Evolutionary conservation across 169 alveolate species (phyloP), one percentile per base, ranked within the genome.

Genomic region (Eimeria falciformis): DNA sequence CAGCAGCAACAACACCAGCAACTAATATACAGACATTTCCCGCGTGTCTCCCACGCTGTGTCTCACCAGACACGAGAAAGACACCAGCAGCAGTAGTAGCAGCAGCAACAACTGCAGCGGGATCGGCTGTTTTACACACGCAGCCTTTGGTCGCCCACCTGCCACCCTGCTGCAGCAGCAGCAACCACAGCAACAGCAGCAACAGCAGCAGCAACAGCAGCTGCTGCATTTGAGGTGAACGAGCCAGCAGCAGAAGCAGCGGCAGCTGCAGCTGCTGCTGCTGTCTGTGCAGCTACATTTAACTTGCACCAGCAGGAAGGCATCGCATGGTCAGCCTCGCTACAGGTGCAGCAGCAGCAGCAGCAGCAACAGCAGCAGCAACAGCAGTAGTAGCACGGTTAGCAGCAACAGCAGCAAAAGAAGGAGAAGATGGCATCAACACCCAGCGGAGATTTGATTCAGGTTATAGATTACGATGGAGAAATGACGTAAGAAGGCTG

Each of bases 401-500:
- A 29, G 47, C 68, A 47, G 65, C 84, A 43, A 18, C 66, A 43
- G 62, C 43, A 73, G 40, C 62, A 73, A 5, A 6, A 43, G 40
- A 40, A 27, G 62, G 43, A 11, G 33, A 73, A 73, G 65, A 73
- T 73, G 84, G 55, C 62, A 40, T 43, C 65, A 43, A 25, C 37
- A 12, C 45, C 84, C n/a, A 62, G 40, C 4, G 62, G 84, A 12
- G 84, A 73, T 47, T 62, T 73, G 18, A 27, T 73, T 12, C 84
- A 73, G 62, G 65, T 73, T 62, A 73, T 73, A 21, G 84, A 73
- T 62, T 73, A 73, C 45, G 84, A 73, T 27, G 84, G 84, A 46
- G 84, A 73, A 62, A 73, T 73, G 84, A 73, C 84, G 84, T 73
- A 47, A 73, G 84, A 23, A 56, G 25, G 29, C 21, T 71, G 83